Percentiles rank a stretch among this genome's conserved stretches.
Evolutionary conservation across 2,329 filamentous ascomycete genomes (phyloP).

Genomic region (Fusarium secorum): DNA sequence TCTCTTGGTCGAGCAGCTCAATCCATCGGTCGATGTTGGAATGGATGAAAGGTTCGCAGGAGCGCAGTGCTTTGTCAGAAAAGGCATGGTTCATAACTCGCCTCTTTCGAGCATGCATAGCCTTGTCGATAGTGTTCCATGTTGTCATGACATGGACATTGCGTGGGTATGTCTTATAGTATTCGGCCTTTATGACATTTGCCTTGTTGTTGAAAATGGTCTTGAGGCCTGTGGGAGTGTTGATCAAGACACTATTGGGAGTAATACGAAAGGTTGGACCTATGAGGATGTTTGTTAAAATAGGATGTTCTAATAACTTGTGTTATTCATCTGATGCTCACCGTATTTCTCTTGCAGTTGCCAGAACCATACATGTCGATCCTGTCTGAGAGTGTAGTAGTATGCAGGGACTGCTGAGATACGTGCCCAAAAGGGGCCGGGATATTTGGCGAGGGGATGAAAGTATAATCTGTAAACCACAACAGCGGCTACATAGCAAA

Average conservation of each 20-base stretch:
- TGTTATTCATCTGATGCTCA: background rate
- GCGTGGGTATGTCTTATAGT: slow-evolving; percentile 32
- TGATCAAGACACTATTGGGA: slow-evolving; percentile 30
- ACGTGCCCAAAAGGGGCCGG: slow-evolving; percentile 62
- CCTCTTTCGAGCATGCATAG: slow-evolving; percentile 26
- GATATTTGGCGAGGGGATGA: slow-evolving; percentile 60
- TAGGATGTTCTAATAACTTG: background rate
- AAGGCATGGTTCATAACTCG: slow-evolving; percentile 31
- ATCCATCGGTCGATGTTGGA: slow-evolving; percentile 27
- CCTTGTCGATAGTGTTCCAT: slow-evolving; percentile 30
- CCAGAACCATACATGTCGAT: slow-evolving; percentile 34
- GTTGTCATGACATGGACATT: slow-evolving; percentile 26
- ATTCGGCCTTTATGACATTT: slow-evolving; percentile 33
- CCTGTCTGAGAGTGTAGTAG: slow-evolving; percentile 25
- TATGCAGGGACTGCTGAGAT: slow-evolving; percentile 45
- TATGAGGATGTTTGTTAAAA: background rate
- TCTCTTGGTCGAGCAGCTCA: slow-evolving; percentile 18
- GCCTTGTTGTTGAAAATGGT: slow-evolving; percentile 34
- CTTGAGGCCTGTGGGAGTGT: slow-evolving; percentile 27
- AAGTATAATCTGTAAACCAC: slow-evolving; percentile 49
- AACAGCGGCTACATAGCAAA: background rate
- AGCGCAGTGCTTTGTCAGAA: slow-evolving; percentile 30
- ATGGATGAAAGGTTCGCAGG: slow-evolving; percentile 19
- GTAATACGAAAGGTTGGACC: slow-evolving; percentile 30
- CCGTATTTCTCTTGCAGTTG: slow-evolving; percentile 31